Evolutionary conservation across 192 early-diverging fungal species (phyloP).

Genomic region (Coemansia sp.): DNA sequence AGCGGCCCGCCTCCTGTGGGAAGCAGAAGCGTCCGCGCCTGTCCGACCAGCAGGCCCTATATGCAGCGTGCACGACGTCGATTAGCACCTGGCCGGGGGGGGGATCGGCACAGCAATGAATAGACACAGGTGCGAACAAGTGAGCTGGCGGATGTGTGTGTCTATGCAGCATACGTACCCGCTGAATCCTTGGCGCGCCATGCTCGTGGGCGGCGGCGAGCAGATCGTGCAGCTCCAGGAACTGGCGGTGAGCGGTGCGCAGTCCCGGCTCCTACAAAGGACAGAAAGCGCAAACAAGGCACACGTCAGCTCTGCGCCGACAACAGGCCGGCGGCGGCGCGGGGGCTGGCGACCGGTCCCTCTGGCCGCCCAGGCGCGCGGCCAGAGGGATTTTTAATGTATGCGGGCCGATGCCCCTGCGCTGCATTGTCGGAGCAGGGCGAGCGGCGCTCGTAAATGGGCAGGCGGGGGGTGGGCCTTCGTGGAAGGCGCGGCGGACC

Average conservation of each 20-base stretch:
- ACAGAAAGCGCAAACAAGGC: too few species aligned
- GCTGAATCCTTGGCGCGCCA: conserved; percentile 1
- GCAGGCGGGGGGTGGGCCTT: neutral
- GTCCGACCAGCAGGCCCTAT: conserved; percentile 21
- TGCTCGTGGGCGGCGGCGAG: conserved; percentile 10
- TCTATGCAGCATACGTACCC: conserved; percentile 10
- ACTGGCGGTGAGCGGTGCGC: conserved; percentile 25
- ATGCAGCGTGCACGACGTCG: neutral
- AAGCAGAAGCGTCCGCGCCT: conserved; percentile 8
- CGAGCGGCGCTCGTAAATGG: conserved; percentile 2
- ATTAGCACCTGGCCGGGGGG: neutral
- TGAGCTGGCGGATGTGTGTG: neutral
- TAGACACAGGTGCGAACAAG: neutral
- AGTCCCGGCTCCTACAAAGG: conserved; percentile 22
- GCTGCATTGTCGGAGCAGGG: conserved; percentile 7
- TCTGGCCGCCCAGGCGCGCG: neutral
- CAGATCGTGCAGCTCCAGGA: conserved; percentile 35
- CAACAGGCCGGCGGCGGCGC: too few species aligned
- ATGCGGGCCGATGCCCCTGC: conserved; percentile 12
- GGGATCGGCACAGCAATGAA: neutral
- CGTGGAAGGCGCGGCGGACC: neutral
- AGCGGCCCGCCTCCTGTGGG: neutral
- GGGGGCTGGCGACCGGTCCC: too few species aligned
- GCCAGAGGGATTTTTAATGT: conserved; percentile 16
- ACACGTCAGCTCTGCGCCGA: too few species aligned